A percentile compares a stretch with the other conserved stretches of the same genome.
These are phyloP conservation scores for Ceratobasidium papillatum DNA, from an alignment of 1,284 basidiomycete species.

Conservation along the genomic window DNA sequence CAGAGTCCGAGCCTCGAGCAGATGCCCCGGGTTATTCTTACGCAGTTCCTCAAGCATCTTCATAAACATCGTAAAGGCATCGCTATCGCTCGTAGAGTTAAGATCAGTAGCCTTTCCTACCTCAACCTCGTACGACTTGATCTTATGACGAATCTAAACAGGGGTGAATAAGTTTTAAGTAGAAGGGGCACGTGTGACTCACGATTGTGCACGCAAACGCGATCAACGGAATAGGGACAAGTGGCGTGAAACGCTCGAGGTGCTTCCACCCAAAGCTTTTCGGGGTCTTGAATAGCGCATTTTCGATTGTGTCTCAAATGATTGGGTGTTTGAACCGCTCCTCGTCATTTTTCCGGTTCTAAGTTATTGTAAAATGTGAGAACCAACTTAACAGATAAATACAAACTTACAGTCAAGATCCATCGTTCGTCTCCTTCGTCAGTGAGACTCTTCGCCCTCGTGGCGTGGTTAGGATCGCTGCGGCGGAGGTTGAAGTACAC, in stretches of 20 bases:
- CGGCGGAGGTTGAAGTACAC: too few relatives aligned
- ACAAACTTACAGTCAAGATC: too few relatives aligned
- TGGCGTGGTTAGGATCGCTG: too few relatives aligned
- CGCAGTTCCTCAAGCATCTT: not conserved
- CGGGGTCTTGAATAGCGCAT: not conserved
- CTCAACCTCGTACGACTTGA: slow-evolving; percentile 1
- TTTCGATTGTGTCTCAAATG: not conserved
- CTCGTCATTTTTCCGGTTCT: not conserved
- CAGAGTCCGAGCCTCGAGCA: not conserved
- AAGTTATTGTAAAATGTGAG: not conserved
- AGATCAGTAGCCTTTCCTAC: not conserved
- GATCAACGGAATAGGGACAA: not conserved
- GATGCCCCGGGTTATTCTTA: not conserved
- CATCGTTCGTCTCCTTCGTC: too few relatives aligned
- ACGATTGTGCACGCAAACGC: not conserved
- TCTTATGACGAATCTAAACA: not conserved
- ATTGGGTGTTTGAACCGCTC: not conserved
- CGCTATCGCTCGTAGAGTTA: not conserved
- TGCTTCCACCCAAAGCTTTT: not conserved
- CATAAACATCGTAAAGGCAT: not conserved
- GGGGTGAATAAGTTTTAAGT: not conserved
- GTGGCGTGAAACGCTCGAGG: not conserved
- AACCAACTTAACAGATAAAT: too few relatives aligned
- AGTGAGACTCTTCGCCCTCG: too few relatives aligned
- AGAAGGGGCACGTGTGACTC: not conserved